These are phyloP conservation scores for Chlorencoelia australis DNA, from an alignment of 2,329 filamentous ascomycete genomes.

Conservation along the genomic window DNA sequence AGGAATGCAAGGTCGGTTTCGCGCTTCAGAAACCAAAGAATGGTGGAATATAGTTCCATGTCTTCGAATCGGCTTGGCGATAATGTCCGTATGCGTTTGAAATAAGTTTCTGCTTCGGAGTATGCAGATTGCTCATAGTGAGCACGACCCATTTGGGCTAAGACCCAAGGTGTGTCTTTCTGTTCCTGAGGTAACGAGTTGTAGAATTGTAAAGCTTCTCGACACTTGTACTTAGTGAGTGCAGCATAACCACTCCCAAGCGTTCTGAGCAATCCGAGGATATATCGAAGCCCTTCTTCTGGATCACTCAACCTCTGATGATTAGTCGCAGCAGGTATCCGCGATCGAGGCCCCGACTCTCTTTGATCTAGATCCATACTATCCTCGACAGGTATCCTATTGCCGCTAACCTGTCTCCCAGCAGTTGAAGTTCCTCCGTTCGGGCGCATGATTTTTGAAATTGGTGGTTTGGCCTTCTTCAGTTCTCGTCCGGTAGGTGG, in stretches of 20 bases:
- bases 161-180: conserved; percentile 85
- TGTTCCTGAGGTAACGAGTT: conserved; percentile 61
- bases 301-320: conserved; percentile 20
- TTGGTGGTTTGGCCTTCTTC: conserved; percentile 72
- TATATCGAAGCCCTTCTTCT: conserved; percentile 60
- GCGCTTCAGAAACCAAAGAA: conserved; percentile 95
- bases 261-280: conserved; percentile 73
- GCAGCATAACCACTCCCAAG: conserved; percentile 72
- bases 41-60: conserved; percentile 97
- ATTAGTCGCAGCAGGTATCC: conserved; percentile 22
- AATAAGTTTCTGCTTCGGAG: conserved; percentile 76
- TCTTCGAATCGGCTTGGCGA: conserved; percentile 79
- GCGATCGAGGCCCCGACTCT: conserved; percentile 34
- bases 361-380: conserved; percentile 60
- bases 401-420: conserved; percentile 81
- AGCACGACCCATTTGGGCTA: conserved; percentile 81
- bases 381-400: conserved; percentile 67
- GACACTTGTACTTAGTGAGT: conserved; percentile 68
- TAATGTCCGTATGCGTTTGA: conserved; percentile 66
- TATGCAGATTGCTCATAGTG: conserved; percentile 88
- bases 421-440: conserved; percentile 60
- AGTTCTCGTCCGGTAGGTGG: conserved; percentile 59
- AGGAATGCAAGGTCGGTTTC: conserved; percentile 88
- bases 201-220: conserved; percentile 67
- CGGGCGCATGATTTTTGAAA: conserved; percentile 55